These are phyloP conservation scores for Pseudisothecium myosuroides DNA, from an alignment of 225 moss, liverwort and hornwort species.

Conservation along the genomic window DNA sequence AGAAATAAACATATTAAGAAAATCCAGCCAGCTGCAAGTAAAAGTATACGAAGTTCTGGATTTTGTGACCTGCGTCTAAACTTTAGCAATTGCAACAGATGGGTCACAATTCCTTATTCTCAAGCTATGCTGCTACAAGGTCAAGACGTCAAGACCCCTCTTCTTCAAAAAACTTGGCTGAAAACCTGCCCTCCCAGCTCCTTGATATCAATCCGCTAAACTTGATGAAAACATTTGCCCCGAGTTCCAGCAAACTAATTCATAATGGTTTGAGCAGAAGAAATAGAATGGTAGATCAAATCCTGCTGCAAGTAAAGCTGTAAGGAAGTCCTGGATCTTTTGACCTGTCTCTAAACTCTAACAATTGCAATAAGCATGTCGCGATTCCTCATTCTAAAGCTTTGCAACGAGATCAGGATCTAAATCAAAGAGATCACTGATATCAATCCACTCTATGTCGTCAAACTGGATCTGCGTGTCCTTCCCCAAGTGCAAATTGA, in stretches of 20 bases:
- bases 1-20: not conserved
- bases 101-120: not conserved
- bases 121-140: not conserved
- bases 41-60: not conserved
- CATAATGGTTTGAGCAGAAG: not conserved
- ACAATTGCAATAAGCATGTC: not conserved
- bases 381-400: not conserved
- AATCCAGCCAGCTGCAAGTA: no score
- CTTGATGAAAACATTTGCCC: conserved; percentile 3
- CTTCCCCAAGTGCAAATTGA: conserved; percentile 1
- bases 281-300: not conserved
- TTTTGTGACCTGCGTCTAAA: not conserved
- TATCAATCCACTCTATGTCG: conserved; percentile 23
- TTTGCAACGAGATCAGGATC: not conserved
- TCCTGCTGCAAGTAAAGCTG: not conserved
- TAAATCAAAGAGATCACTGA: conserved; percentile 5
- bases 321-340: not conserved
- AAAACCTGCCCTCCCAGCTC: not conserved
- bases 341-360: not conserved
- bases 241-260: not conserved
- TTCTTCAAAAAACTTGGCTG: not conserved
- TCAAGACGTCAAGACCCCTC: not conserved
- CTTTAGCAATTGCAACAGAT: not conserved
- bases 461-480: conserved; percentile 6
- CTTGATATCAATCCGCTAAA: conserved; percentile 14